Evolutionary conservation across 2,329 filamentous ascomycete genomes (phyloP).

Genomic region (Magnaporthiopsis poae): DNA sequence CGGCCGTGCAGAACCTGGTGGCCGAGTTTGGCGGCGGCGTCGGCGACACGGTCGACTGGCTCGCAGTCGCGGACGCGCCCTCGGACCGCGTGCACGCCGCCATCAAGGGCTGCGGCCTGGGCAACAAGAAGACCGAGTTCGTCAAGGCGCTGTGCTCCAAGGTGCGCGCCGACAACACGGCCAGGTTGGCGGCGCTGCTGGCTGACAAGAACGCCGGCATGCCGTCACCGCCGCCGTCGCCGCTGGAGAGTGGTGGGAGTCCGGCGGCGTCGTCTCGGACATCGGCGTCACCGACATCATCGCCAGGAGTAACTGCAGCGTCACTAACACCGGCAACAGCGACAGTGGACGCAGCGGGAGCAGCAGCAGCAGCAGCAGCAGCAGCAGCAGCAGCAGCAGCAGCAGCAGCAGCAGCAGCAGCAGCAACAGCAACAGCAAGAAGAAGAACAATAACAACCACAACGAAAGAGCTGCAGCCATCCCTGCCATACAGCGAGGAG

Average conservation of each 20-base stretch:
- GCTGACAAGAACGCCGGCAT: background rate
- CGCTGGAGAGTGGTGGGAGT: background rate
- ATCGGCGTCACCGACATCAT: slow-evolving; percentile 37
- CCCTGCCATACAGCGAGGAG: background rate
- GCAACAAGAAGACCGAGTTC: slow-evolving; percentile 60
- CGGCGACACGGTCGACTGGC: slow-evolving; percentile 30
- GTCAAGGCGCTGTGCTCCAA: slow-evolving; percentile 39
- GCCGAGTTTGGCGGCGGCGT: slow-evolving; percentile 43
- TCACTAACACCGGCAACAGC: background rate
- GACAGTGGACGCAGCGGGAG: slow-evolving; percentile 36
- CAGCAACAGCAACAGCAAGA: background rate
- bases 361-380: slow-evolving; percentile 22
- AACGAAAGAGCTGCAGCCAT: background rate
- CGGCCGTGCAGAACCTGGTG: slow-evolving; percentile 31
- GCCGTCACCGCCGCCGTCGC: background rate
- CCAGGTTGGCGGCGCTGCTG: background rate
- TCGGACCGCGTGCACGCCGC: slow-evolving; percentile 39
- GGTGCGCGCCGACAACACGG: background rate
- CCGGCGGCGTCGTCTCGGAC: background rate
- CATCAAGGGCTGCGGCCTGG: slow-evolving; percentile 63
- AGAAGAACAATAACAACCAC: too few species aligned
- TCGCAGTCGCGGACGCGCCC: slow-evolving; percentile 30
- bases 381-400: background rate
- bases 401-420: slow-evolving; percentile 22
- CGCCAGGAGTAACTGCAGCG: background rate